These are phyloP conservation scores for Heliamphora pulchella DNA, from an alignment of 179 eudicot genomes.

Conservation along the genomic window DNA sequence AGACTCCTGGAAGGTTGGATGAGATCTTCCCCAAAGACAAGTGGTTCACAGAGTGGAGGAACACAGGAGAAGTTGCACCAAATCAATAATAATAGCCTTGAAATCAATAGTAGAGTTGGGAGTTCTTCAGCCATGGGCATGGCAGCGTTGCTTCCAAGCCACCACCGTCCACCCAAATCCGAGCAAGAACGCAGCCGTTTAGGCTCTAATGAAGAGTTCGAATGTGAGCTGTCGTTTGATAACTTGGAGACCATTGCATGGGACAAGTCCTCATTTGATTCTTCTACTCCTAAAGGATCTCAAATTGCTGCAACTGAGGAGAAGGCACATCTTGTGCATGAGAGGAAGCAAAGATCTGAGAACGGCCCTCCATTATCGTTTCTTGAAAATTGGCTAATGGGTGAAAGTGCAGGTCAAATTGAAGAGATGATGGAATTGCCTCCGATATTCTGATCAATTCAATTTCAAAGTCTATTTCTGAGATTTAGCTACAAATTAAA, in stretches of 20 bases:
- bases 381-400: conserved; percentile 49
- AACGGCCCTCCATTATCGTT: conserved; percentile 34
- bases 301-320: conserved; percentile 14
- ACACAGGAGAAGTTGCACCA: not conserved
- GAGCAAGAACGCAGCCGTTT: conserved; percentile 17
- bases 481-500: not conserved
- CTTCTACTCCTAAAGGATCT: conserved; percentile 17
- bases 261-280: conserved; percentile 27
- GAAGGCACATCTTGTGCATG: conserved; percentile 9
- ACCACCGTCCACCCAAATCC: not conserved
- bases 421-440: conserved; percentile 41
- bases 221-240: conserved; percentile 30
- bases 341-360: conserved; percentile 18
- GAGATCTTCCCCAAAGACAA: conserved; percentile 30
- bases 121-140: too few species aligned
- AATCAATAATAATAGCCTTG: conserved; percentile 1
- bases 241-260: conserved; percentile 18
- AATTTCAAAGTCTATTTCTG: not conserved
- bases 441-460: conserved; percentile 29
- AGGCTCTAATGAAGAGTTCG: conserved; percentile 25
- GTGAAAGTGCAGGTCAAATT: conserved; percentile 34
- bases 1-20: conserved; percentile 55
- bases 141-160: not conserved
- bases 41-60: not conserved
- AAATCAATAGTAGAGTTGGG: not conserved